Evolutionary conservation across 805 yeast genomes (phyloP).

Genomic region (Saccharomycopsis sp.): DNA sequence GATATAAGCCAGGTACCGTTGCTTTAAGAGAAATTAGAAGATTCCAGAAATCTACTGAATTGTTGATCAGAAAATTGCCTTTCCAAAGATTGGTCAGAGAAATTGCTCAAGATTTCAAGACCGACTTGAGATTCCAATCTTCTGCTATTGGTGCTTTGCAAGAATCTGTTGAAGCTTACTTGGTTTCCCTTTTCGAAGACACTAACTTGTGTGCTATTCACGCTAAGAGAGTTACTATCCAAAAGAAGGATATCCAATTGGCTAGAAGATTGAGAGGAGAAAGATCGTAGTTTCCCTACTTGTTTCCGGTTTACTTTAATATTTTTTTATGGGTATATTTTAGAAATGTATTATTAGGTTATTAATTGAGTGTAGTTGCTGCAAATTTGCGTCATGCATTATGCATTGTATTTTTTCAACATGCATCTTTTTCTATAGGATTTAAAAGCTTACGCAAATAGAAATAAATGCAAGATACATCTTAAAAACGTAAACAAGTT

Average conservation of each 20-base stretch:
- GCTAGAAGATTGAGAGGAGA: conserved; percentile 98
- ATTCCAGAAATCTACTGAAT: conserved; percentile 94
- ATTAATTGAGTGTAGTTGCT: too few species aligned
- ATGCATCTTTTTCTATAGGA: too few species aligned
- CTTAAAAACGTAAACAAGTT: too few species aligned
- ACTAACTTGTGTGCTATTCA: conserved; percentile 98
- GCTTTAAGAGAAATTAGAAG: conserved; percentile 96
- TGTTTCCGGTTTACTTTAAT: neutral
- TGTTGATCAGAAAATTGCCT: conserved; percentile 91
- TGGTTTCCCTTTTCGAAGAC: conserved; percentile 93
- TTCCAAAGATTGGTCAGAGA: conserved; percentile 96
- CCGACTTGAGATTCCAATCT: conserved; percentile 93
- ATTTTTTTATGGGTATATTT: neutral
- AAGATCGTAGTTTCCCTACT: conserved; percentile 52
- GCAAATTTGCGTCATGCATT: too few species aligned
- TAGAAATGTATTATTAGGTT: conserved; percentile 2
- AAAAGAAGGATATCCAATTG: conserved; percentile 95
- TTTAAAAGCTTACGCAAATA: too few species aligned
- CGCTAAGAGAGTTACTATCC: conserved; percentile 98
- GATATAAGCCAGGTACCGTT: conserved; percentile 96
- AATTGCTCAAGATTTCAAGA: conserved; percentile 90
- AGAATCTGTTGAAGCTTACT: conserved; percentile 98
- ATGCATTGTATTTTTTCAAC: too few species aligned
- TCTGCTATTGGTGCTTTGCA: conserved; percentile 97
- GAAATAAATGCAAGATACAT: too few species aligned